Evolutionary conservation across 2,329 filamentous ascomycete species (phyloP).

Genomic region (Fonsecaea multimorphosa): DNA sequence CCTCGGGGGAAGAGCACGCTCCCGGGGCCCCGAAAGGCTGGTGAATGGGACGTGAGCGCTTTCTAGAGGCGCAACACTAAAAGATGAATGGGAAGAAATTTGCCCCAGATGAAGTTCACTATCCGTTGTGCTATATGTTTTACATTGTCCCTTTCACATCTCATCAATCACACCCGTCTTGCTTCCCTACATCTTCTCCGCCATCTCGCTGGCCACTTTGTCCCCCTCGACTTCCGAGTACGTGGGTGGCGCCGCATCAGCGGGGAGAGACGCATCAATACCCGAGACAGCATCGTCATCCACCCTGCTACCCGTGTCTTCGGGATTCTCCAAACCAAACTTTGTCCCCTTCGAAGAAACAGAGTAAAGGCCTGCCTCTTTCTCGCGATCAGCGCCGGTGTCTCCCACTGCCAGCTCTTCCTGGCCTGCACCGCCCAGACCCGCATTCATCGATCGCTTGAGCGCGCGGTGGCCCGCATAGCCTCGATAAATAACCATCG

Average conservation of each 20-base stretch:
- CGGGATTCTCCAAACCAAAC: background rate
- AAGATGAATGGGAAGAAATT: background rate
- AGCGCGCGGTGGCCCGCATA: background rate
- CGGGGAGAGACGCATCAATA: background rate
- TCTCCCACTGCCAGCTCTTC: background rate
- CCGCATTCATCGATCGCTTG: background rate
- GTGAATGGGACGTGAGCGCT: constrained; percentile 41
- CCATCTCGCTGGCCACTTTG: background rate
- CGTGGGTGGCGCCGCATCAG: background rate
- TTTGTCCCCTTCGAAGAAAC: too few species aligned
- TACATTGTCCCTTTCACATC: background rate
- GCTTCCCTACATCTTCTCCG: background rate
- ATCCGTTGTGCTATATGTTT: background rate
- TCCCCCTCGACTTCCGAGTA: background rate
- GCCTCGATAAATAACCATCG: constrained; percentile 8
- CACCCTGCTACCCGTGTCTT: background rate
- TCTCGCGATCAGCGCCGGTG: background rate
- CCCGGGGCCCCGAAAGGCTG: constrained; percentile 44
- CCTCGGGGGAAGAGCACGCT: constrained; percentile 49
- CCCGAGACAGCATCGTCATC: background rate
- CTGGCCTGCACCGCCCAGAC: background rate
- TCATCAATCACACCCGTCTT: background rate
- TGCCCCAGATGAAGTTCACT: background rate
- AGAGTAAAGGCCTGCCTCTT: background rate
- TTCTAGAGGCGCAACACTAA: constrained; percentile 17